These are phyloP conservation scores for Suillus subaureus DNA, from an alignment of 768 basidiomycete genomes.

Conservation along the genomic window DNA sequence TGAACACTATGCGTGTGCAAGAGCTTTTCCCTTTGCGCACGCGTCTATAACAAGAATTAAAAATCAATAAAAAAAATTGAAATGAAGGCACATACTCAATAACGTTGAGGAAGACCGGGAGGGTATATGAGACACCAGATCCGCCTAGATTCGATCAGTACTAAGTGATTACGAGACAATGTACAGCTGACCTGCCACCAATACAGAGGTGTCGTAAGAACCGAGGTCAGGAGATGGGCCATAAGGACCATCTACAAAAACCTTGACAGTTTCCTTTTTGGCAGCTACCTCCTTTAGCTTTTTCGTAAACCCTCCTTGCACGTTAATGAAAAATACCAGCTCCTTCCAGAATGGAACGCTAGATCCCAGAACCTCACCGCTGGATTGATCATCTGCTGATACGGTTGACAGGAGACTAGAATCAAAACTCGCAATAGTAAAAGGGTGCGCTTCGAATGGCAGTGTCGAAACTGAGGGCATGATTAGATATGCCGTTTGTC, in stretches of 20 bases:
- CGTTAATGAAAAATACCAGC: conserved; percentile 60
- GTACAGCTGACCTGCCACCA: conserved; percentile 47
- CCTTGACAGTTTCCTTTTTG: conserved; percentile 37
- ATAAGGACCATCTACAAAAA: conserved; percentile 65
- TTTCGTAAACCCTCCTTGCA: conserved; percentile 61
- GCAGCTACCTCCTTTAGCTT: conserved; percentile 40
- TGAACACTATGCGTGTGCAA: conserved; percentile 46
- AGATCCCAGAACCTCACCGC: neutral
- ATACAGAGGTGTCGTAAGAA: conserved; percentile 46
- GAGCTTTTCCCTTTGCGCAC: conserved; percentile 20
- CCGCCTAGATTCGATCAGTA: conserved; percentile 38
- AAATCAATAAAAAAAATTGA: neutral
- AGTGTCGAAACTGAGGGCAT: conserved; percentile 47
- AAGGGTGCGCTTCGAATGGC: conserved; percentile 60
- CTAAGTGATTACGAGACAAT: neutral
- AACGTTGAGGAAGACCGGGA: conserved; percentile 46
- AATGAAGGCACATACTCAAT: conserved; percentile 38
- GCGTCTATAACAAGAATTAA: conserved; percentile 14
- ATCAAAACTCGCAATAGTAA: conserved; percentile 57
- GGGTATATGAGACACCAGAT: conserved; percentile 50
- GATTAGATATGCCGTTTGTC: conserved; percentile 55
- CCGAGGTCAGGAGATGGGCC: conserved; percentile 44
- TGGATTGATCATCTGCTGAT: neutral
- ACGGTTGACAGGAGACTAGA: conserved; percentile 18
- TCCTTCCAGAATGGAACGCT: conserved; percentile 35